Base-by-base conservation (phyloP, 2,329 filamentous ascomycete genomes). In the Fusarium mexicanum region DNA sequence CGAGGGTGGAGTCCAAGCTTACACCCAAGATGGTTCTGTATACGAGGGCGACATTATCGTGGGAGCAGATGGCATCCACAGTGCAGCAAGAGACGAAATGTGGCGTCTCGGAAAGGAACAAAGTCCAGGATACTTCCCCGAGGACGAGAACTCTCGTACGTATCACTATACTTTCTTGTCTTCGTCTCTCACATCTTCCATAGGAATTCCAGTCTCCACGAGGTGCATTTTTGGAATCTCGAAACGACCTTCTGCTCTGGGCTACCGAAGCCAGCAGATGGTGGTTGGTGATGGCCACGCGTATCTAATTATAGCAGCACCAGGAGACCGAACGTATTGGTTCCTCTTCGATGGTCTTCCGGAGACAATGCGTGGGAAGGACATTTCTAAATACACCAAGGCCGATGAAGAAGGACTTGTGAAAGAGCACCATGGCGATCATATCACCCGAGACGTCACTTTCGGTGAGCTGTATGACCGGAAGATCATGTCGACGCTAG, bases 61-160 rank as follows among this genome's bases (percentile, higher is more conserved):
- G 5, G 66, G 63, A 7, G 66, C 63, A 77, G 63, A 69, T 11
- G 63, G 66, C 1, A 41, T 67, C n/a, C 58, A 69, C 6, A 69
- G 66, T 16, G 22, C 11, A 18, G 51, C 38, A 6, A 22, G 51
- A 29, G 35, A 38, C 1, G 51, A 38, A 5, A 54, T 54, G 35
- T 54, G 51, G 35, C 51, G 51, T 3, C 24, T 54, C 0, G 35
- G 51, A 26, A 54, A 54, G 13, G 5, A 54, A 7, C 18, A 54
- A 13, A 54, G 35, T 18, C 35, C 51, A 5, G 51, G 51, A 3
- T 38, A 38, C 10, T 54, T 54, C 18, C 51, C 51, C 1, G 18
- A 54, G 2, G 51, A 54, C 10, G 51, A 54, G 10, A 4, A 17
- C 14, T 54, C 51, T 17, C 13, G 54, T 64, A 17, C 2, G 61